A percentile compares a stretch with the other conserved stretches of the same genome.
phyloP scores from a whole-genome alignment of 2,329 filamentous ascomycete species.

The Seiridium cupressi region DNA sequence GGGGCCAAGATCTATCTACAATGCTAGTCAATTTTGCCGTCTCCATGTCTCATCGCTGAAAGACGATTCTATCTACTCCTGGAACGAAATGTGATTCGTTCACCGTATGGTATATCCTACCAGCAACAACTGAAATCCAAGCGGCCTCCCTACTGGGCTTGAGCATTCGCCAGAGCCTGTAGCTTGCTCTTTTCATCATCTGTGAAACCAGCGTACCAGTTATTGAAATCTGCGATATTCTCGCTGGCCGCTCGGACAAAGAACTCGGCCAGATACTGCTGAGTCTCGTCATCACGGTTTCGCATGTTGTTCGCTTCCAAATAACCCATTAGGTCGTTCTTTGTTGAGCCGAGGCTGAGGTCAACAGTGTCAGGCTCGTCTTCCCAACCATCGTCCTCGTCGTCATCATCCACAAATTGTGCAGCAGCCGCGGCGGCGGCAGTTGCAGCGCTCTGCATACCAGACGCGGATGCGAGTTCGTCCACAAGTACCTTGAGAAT shows the following conservation, averaged over 20 bases:
- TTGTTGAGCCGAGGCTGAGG: conserved; percentile 66
- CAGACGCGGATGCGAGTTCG: conserved; percentile 81
- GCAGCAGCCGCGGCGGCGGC: conserved; percentile 61
- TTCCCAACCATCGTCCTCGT: conserved; percentile 84
- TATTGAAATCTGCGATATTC: conserved; percentile 53
- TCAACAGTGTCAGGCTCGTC: conserved; percentile 77
- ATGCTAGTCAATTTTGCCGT: not conserved
- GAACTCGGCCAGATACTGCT: conserved; percentile 79
- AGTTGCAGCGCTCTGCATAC: conserved; percentile 57
- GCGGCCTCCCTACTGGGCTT: conserved; percentile 10
- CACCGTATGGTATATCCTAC: not conserved
- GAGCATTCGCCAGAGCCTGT: conserved; percentile 45
- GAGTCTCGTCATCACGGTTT: conserved; percentile 85
- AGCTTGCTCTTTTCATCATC: conserved; percentile 57
- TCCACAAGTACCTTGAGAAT: conserved; percentile 95
- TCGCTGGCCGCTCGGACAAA: conserved; percentile 63
- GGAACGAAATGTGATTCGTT: not conserved
- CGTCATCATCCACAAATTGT: conserved; percentile 58
- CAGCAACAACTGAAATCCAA: not conserved
- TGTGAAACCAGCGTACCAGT: conserved; percentile 55
- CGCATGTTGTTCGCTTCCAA: conserved; percentile 59
- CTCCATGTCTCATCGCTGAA: conserved; percentile 1
- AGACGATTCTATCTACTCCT: not conserved
- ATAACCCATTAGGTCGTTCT: conserved; percentile 78
- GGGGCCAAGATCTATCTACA: conserved; percentile 4